Evolutionary conservation across 1,284 basidiomycete genomes (phyloP).

Genomic region (Cutaneotrichosporon curvatum): DNA sequence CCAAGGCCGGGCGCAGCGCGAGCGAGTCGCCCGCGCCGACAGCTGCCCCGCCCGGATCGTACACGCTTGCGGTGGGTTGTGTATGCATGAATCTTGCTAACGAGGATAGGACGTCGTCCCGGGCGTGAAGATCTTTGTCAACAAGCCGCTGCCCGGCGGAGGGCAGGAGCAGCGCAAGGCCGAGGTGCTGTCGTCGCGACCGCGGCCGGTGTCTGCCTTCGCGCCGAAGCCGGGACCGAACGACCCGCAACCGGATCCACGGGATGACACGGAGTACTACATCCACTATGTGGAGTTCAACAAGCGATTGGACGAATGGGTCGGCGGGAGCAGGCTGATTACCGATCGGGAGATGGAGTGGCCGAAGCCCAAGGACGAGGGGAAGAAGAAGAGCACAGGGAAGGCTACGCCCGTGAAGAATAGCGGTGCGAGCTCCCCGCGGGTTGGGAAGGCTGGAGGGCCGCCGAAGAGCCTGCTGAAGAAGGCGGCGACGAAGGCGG

Average conservation of each 20-base stretch:
- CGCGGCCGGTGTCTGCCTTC: conserved; percentile 56
- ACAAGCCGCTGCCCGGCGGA: conserved; percentile 65
- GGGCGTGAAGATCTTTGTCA: conserved; percentile 88
- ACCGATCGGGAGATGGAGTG: conserved; percentile 83
- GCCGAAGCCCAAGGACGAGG: conserved; percentile 54
- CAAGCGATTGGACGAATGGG: conserved; percentile 98
- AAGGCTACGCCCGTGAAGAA: conserved; percentile 41
- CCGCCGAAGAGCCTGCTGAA: conserved; percentile 54
- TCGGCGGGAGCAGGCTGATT: conserved; percentile 79
- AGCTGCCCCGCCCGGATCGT: conserved; percentile 63
- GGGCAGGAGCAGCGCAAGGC: conserved; percentile 79
- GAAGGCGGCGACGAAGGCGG: conserved; percentile 68
- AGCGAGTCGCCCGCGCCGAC: conserved; percentile 48
- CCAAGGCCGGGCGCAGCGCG: conserved; percentile 24
- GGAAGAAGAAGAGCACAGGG: conserved; percentile 40
- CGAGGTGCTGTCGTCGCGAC: conserved; percentile 85
- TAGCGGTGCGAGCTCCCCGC: conserved; percentile 20
- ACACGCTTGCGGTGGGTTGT: conserved; percentile 60
- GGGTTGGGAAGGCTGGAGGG: conserved; percentile 13
- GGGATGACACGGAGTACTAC: conserved; percentile 83
- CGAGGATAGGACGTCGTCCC: conserved; percentile 65
- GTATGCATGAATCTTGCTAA: neutral
- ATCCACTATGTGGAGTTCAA: conserved; percentile 98
- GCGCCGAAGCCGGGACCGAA: conserved; percentile 55
- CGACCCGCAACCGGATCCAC: conserved; percentile 37